A percentile compares a stretch with the other conserved stretches of the same genome.
Conservation (phyloP, 2,329 filamentous ascomycete species). For the Rasamsonia emersonii region DNA sequence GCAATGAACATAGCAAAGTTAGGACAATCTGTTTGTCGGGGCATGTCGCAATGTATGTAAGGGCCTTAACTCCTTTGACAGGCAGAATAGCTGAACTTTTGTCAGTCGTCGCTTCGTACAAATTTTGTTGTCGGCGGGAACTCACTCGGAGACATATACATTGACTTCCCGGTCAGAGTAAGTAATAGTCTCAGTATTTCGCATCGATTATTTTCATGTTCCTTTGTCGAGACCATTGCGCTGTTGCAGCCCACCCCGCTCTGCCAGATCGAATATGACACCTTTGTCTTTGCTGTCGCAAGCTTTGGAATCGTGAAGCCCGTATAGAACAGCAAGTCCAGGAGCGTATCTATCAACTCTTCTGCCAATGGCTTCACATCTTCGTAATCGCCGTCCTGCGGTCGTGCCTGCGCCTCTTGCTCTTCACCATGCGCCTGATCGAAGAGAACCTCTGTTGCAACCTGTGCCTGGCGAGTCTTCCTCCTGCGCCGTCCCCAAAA, state of each 20-base stretch:
- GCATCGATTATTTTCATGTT: conserved; percentile 85
- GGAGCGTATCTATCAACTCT: conserved; percentile 80
- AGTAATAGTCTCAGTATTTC: conserved; percentile 82
- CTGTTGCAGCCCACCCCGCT: conserved; percentile 94
- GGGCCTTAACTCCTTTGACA: conserved; percentile 68
- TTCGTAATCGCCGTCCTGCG: conserved; percentile 57
- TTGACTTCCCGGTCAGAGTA: conserved; percentile 78
- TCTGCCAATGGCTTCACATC: conserved; percentile 82
- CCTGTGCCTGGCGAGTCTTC: conserved; percentile 56
- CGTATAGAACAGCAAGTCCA: conserved; percentile 85
- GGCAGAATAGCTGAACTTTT: conserved; percentile 53
- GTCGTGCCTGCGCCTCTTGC: conserved; percentile 38
- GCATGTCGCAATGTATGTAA: conserved; percentile 83
- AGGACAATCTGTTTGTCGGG: conserved; percentile 86
- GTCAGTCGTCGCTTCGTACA: neutral
- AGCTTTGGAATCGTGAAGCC: conserved; percentile 76
- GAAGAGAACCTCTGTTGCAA: conserved; percentile 71
- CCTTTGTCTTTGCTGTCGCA: conserved; percentile 63
- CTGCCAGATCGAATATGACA: conserved; percentile 94
- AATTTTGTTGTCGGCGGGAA: conserved; percentile 5
- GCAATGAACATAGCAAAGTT: conserved; percentile 79
- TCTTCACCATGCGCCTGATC: conserved; percentile 58
- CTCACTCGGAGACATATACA: conserved; percentile 76
- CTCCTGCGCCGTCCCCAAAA: conserved; percentile 77
- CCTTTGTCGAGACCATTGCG: conserved; percentile 76